Evolutionary conservation across 208 protist genomes (phyloP), one percentile per base, ranked within the genome.

Genomic region (Eutreptiella sp.): DNA sequence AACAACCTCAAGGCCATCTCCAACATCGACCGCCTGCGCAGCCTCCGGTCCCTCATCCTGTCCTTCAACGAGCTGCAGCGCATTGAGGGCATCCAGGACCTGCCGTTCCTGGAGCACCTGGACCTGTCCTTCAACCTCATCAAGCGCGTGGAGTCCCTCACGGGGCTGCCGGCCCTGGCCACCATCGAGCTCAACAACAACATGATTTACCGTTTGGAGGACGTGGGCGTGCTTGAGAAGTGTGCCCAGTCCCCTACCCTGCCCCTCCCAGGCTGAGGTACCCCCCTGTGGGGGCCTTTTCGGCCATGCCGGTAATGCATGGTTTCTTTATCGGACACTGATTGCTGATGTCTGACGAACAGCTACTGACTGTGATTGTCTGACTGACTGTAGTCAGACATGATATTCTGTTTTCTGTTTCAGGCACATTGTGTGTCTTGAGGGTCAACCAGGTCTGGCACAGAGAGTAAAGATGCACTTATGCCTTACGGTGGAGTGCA

Each of bases 101-200:
- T 67, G 16, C 16, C 26, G 5, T 7, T 36, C 33, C 45, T 67
- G 26, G 7, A 11, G 3, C 21, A n/a, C n/a, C 53, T 77, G 3
- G 72, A 77, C 63, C 28, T 77, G 1, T 82, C 76, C 57, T 78
- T 79, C 67, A 94, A 94, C 64, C 31, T 35, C 7, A 63, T 94
- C 33, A 72, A 58, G 16, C 27, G 24, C 0, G 63, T 78, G 1
- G 57, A 86, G 35, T 73, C 75, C 3, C 50, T 84, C 1, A 46
- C 55, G 2, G 9, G 38, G 14, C 63, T 84, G 9, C 53, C 54
- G 24, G 26, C 42, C 16, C 54, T 62, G 9, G 16, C 7, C 46
- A 70, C 50, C 19, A 35, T 70, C 21, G 11, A 53, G 46, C 0
- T 48, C 9, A 21, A 71, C 50, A 73, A 62, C 60, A 76, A 76